Evolutionary conservation across 371 early-diverging fungal species (phyloP).

Genomic region (Mortierella sp.): DNA sequence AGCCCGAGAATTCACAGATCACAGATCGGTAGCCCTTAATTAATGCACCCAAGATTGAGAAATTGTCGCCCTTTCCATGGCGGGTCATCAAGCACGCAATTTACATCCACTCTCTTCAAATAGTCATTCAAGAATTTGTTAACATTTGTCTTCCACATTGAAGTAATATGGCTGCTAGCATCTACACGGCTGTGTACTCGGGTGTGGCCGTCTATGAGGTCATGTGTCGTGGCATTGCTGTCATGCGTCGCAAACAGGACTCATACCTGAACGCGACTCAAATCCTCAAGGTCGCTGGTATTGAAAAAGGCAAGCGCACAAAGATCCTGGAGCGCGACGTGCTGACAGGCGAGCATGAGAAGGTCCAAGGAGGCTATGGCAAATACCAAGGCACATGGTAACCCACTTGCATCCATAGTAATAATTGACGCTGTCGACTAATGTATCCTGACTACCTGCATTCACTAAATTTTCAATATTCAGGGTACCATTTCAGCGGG

Average conservation of each 20-base stretch:
- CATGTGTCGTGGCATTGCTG: constrained; percentile 83
- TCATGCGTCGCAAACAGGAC: constrained; percentile 93
- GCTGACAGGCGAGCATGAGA: constrained; percentile 87
- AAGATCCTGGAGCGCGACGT: constrained; percentile 94
- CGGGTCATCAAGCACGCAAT: too few relatives aligned
- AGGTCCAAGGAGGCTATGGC: constrained; percentile 98
- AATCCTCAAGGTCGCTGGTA: constrained; percentile 94
- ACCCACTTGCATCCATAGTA: not conserved
- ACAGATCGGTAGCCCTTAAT: too few relatives aligned
- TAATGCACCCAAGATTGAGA: too few relatives aligned
- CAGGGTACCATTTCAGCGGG: constrained; percentile 89
- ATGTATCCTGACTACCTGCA: not conserved
- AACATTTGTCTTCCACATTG: not conserved
- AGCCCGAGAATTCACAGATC: too few relatives aligned
- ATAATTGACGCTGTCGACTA: not conserved
- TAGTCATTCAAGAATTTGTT: not conserved
- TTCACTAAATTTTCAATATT: not conserved
- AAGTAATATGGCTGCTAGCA: constrained; percentile 24
- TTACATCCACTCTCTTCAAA: too few relatives aligned
- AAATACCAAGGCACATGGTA: constrained; percentile 97
- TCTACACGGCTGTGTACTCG: constrained; percentile 85
- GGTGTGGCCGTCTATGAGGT: constrained; percentile 91
- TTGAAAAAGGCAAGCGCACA: constrained; percentile 94
- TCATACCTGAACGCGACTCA: constrained; percentile 97
- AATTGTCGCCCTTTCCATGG: too few relatives aligned